Base-by-base conservation (phyloP, 2,329 filamentous ascomycete species). In the Neurospora crassa region DNA sequence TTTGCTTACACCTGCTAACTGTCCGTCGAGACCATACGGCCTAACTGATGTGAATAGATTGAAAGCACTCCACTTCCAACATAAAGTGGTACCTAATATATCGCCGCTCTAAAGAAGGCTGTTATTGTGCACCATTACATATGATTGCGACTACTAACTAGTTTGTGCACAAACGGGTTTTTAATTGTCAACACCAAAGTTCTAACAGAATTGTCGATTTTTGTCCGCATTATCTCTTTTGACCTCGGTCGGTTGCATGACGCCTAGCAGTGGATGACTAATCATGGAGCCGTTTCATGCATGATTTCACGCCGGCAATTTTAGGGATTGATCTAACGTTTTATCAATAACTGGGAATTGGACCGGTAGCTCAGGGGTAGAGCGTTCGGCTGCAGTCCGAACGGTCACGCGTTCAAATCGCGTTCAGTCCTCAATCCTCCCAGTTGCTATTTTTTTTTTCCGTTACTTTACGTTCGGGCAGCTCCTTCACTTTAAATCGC, bases 361-460 rank as follows among this genome's bases (percentile, higher is more conserved):
- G 53, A 63, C 53, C 53, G 53, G 53, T 63, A 63, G 53, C 53
- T 63, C 53, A 63, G 53, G 53, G 53, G 53, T 63, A 37, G 34
- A 37, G 34, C 34, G 34, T 37, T 37, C 34, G 34, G 34, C 34
- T 37, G 34, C 34, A 37, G 34, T 37, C 34, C 34, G 34, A 37
- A 37, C 34, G 34, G 34, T 37, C 34, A 37, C 34, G 34, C 34
- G 34, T 37, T 37, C 34, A 37, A 37, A 37, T 37, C 34, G 34
- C 34, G 34, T 37, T 37, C 34, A 59, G 47, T 59, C 47, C 47
- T 59, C 47, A 59, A 63, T 63, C 53, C 24, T 63, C 24, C 53
- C 24, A 63, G 53, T 63, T 63, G 24, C 53, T 5, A 2, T 10
- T 34, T 63, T 59, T 47, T 63, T 63, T 18, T 10, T 8, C 12